Percentiles rank a stretch among this genome's conserved stretches.
phyloP scores from a whole-genome alignment of 257 asterid genomes.

The Echium plantagineum region DNA sequence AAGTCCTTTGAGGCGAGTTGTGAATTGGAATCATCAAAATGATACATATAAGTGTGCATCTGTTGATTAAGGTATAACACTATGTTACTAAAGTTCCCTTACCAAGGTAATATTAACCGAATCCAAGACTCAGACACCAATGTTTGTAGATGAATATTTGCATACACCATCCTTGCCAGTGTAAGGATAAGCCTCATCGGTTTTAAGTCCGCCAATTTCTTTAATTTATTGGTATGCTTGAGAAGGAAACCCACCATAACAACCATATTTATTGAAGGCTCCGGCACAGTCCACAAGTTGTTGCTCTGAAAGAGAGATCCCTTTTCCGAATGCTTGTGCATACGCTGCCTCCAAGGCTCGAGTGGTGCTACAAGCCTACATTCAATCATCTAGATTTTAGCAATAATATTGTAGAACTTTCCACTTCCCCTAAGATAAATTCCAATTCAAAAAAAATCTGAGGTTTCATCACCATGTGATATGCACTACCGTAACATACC shows the following conservation, averaged over 20 bases:
- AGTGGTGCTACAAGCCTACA: slow-evolving; percentile 82
- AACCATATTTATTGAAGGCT: slow-evolving; percentile 82
- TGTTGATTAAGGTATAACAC: not conserved
- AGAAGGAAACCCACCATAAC: slow-evolving; percentile 90
- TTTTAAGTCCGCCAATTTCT: slow-evolving; percentile 79
- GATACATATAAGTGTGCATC: not conserved
- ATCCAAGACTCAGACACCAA: slow-evolving; percentile 46
- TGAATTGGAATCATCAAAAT: too few relatives aligned
- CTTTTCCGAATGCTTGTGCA: slow-evolving; percentile 66
- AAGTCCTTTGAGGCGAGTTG: too few relatives aligned
- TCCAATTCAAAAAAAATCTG: not conserved
- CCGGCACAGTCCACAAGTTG: slow-evolving; percentile 99
- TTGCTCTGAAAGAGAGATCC: slow-evolving; percentile 81
- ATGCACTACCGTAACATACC: slow-evolving; percentile 26
- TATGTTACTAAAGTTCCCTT: slow-evolving; percentile 15
- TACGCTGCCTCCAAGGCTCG: slow-evolving; percentile 98
- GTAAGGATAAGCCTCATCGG: slow-evolving; percentile 84
- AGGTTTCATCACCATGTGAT: not conserved
- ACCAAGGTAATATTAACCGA: slow-evolving; percentile 92
- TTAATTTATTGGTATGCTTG: slow-evolving; percentile 96
- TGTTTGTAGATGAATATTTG: slow-evolving; percentile 59
- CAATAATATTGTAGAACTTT: too few relatives aligned
- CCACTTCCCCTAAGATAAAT: not conserved
- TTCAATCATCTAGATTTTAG: slow-evolving; percentile 2
- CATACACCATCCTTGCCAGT: slow-evolving; percentile 57